phyloP scores from a whole-genome alignment of 768 basidiomycete species.

The Sporobolomyces roseus region DNA sequence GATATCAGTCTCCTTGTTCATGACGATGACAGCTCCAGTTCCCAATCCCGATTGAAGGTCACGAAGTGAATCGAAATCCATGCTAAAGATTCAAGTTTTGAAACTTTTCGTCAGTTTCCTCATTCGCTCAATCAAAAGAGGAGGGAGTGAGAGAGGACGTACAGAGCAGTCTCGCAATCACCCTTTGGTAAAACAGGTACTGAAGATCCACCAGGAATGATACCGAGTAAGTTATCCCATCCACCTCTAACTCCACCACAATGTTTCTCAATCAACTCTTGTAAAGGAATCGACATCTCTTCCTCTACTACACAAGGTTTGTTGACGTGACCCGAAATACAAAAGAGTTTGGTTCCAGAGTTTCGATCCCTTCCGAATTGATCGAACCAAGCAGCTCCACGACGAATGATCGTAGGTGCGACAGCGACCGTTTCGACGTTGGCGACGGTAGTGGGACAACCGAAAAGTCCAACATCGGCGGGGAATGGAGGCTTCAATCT shows the following conservation, averaged over 20 bases:
- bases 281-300: slow-evolving; percentile 95
- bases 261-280: slow-evolving; percentile 92
- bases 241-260: slow-evolving; percentile 91
- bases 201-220: slow-evolving; percentile 89
- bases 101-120: not conserved
- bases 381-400: slow-evolving; percentile 86
- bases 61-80: slow-evolving; percentile 98
- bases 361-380: slow-evolving; percentile 87
- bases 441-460: slow-evolving; percentile 93
- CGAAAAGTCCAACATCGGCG: slow-evolving; percentile 94
- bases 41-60: slow-evolving; percentile 95
- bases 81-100: slow-evolving; percentile 53
- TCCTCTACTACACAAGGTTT: slow-evolving; percentile 97
- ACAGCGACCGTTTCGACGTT: slow-evolving; percentile 99
- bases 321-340: slow-evolving; percentile 95
- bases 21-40: slow-evolving; percentile 96
- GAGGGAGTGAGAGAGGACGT: slow-evolving; percentile 49
- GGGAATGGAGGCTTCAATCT: slow-evolving; percentile 98
- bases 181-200: slow-evolving; percentile 86
- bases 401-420: slow-evolving; percentile 89
- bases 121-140: too few species aligned
- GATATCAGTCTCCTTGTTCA: slow-evolving; percentile 96
- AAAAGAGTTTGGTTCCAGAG: slow-evolving; percentile 93
- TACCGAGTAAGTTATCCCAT: slow-evolving; percentile 96
- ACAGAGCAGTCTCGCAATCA: slow-evolving; percentile 82